Conservation (phyloP, 805 yeast species). For the Soucietia sequanensis region DNA sequence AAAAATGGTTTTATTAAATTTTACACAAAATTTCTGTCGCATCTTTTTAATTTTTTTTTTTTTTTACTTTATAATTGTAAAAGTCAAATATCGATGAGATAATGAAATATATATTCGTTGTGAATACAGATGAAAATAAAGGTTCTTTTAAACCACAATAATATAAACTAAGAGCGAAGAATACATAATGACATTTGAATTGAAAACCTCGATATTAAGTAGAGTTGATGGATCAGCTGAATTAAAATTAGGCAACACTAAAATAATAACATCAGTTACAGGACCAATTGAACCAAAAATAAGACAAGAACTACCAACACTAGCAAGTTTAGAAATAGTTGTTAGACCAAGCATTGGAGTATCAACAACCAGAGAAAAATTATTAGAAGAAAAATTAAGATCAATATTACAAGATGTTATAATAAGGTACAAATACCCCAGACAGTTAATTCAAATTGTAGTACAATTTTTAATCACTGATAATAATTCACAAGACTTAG, state of each 20-base stretch:
- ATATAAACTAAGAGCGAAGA: not conserved
- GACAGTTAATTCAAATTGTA: constrained; percentile 54
- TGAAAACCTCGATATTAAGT: constrained; percentile 34
- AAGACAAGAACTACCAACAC: constrained; percentile 81
- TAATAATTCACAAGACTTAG: constrained; percentile 7
- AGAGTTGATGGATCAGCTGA: constrained; percentile 83
- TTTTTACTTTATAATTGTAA: too few relatives aligned
- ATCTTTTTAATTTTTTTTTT: too few relatives aligned
- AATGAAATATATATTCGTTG: too few relatives aligned
- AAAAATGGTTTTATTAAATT: too few relatives aligned
- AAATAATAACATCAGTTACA: constrained; percentile 71
- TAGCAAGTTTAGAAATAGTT: constrained; percentile 72
- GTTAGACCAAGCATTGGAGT: constrained; percentile 79
- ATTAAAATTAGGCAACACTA: constrained; percentile 48
- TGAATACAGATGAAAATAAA: too few relatives aligned
- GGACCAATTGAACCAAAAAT: constrained; percentile 89
- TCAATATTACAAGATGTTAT: constrained; percentile 61
- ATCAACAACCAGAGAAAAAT: constrained; percentile 71
- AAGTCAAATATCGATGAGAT: too few relatives aligned
- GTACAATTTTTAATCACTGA: constrained; percentile 40
- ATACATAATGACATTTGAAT: constrained; percentile 14
- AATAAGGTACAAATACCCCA: constrained; percentile 65
- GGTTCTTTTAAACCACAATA: too few relatives aligned
- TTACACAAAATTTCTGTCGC: too few relatives aligned
- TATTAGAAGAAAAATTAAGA: constrained; percentile 69